These are phyloP conservation scores for Colletotrichum kahawae DNA, from an alignment of 2,329 filamentous ascomycete genomes.

Conservation along the genomic window DNA sequence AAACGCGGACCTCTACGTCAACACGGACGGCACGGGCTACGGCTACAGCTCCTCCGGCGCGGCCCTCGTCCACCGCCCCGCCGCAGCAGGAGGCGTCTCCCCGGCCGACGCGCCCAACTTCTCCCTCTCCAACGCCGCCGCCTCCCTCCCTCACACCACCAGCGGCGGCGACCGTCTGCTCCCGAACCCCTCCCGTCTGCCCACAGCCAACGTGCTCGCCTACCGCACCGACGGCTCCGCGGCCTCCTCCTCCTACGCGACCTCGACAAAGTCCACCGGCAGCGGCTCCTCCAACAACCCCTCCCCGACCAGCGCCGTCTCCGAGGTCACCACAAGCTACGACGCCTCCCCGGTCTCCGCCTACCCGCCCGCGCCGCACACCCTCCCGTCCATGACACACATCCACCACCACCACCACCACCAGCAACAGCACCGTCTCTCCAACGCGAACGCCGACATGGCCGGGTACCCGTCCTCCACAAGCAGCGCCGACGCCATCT, in stretches of 20 bases:
- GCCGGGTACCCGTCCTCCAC: conserved; percentile 10
- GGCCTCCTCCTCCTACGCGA: not conserved
- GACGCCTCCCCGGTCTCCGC: not conserved
- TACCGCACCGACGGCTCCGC: conserved; percentile 6
- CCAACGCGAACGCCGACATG: not conserved
- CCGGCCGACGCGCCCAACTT: conserved; percentile 39
- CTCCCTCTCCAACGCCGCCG: conserved; percentile 46
- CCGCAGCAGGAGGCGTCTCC: conserved; percentile 21
- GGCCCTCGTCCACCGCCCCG: conserved; percentile 40
- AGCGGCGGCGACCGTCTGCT: conserved; percentile 34
- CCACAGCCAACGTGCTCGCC: conserved; percentile 32
- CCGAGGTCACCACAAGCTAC: conserved; percentile 3
- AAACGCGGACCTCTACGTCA: conserved; percentile 37
- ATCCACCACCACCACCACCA: not conserved
- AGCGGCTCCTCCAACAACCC: conserved; percentile 1
- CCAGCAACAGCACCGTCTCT: not conserved
- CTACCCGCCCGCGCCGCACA: conserved; percentile 5
- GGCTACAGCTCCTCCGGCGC: conserved; percentile 32
- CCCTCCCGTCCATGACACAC: conserved; percentile 13
- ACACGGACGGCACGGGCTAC: conserved; percentile 35
- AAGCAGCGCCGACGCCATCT: conserved; percentile 17
- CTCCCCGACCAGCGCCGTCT: conserved; percentile 7
- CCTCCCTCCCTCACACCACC: conserved; percentile 38
- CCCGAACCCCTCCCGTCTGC: conserved; percentile 38
- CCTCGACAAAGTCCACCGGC: conserved; percentile 1